These are phyloP conservation scores for Pseudogymnoascus sp. DNA, from an alignment of 2,329 filamentous ascomycete genomes.

Conservation along the genomic window DNA sequence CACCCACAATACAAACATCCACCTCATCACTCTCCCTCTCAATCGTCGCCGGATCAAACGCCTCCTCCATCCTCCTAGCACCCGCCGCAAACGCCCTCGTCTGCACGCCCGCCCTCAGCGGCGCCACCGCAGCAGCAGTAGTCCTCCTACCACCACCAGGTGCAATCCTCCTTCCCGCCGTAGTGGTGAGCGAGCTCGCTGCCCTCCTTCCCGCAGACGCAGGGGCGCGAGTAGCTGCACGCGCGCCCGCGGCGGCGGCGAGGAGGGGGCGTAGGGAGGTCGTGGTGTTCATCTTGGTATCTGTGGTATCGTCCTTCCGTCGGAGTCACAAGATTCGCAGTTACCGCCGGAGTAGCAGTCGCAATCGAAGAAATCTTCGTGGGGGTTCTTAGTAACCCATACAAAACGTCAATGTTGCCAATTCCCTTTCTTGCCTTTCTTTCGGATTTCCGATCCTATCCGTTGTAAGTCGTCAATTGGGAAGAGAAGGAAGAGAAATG, in stretches of 20 bases:
- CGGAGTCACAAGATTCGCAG: too few relatives aligned
- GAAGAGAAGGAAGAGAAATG: too few relatives aligned
- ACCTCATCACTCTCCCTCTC: constrained; percentile 91
- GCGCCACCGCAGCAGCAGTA: neutral
- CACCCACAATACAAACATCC: constrained; percentile 93
- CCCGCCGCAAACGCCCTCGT: neutral
- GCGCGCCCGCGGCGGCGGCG: neutral
- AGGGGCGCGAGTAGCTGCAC: neutral
- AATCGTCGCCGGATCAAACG: constrained; percentile 58
- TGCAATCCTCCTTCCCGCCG: neutral
- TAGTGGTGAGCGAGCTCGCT: neutral
- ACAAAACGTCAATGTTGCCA: neutral
- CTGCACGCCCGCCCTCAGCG: neutral
- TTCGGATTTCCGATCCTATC: too few relatives aligned
- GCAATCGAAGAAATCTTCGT: too few relatives aligned
- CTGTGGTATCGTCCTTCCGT: too few relatives aligned
- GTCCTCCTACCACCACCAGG: neutral
- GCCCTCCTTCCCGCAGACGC: neutral
- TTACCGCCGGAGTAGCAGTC: too few relatives aligned
- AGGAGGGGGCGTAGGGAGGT: neutral
- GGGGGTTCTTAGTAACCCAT: neutral
- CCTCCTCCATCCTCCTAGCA: constrained; percentile 32
- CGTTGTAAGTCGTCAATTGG: too few relatives aligned
- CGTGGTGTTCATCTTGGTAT: neutral
- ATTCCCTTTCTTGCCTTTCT: too few relatives aligned